Percentiles rank a stretch among this genome's conserved stretches.
Conservation (phyloP, 805 yeast genomes). For the Pichia deserticola region DNA sequence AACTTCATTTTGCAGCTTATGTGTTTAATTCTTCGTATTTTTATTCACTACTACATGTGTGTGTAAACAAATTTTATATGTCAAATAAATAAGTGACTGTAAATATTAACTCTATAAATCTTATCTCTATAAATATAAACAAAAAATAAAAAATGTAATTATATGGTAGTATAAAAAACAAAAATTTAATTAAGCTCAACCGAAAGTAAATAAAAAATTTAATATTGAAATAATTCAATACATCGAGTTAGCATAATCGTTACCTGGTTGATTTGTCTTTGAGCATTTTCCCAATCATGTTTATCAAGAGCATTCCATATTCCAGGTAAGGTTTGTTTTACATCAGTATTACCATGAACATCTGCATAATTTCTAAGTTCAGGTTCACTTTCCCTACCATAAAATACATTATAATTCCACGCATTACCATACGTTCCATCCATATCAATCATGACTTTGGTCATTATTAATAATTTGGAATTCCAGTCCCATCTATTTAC, state of each 20-base stretch:
- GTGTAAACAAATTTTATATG: too few species aligned
- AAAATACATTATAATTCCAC: constrained; percentile 60
- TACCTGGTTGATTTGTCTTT: constrained; percentile 40
- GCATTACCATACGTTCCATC: constrained; percentile 43
- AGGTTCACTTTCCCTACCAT: constrained; percentile 66
- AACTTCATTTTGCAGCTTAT: too few species aligned
- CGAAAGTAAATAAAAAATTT: not conserved
- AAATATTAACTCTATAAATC: too few species aligned
- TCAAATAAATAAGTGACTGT: too few species aligned
- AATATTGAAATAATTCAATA: constrained; percentile 15
- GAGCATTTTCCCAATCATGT: constrained; percentile 47
- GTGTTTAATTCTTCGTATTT: too few species aligned
- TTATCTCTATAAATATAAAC: too few species aligned
- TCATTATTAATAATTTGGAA: constrained; percentile 50
- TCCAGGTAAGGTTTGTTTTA: constrained; percentile 68
- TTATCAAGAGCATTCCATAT: constrained; percentile 58
- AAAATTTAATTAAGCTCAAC: not conserved
- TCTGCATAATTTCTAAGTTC: constrained; percentile 26
- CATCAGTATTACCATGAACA: constrained; percentile 42
- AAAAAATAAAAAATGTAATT: constrained; percentile 4
- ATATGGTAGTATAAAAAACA: not conserved
- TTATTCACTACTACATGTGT: too few species aligned
- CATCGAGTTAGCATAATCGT: constrained; percentile 29
- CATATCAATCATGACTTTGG: constrained; percentile 41
- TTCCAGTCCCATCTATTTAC: constrained; percentile 79